Evolutionary conservation across 2,329 filamentous ascomycete genomes (phyloP).

Genomic region (Blastomyces parvus): DNA sequence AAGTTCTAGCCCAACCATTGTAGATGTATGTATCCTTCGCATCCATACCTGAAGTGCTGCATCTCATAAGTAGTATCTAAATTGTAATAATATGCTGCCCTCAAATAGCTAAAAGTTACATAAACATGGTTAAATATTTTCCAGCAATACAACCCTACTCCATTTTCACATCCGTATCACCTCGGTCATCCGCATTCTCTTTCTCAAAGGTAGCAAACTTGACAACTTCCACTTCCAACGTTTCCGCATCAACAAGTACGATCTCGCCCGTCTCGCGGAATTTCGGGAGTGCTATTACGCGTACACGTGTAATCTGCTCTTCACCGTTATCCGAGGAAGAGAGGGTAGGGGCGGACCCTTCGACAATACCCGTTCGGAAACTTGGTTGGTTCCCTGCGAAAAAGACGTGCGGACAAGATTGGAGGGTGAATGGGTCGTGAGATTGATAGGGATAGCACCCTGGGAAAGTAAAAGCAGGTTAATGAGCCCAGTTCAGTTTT

Average conservation of each 20-base stretch:
- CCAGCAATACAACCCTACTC: not conserved
- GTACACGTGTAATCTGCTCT: constrained; percentile 44
- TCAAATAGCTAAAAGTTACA: not conserved
- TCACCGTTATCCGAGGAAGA: constrained; percentile 25
- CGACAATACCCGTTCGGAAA: constrained; percentile 63
- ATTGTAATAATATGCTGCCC: not conserved
- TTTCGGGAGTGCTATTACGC: constrained; percentile 72
- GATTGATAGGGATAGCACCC: constrained; percentile 96
- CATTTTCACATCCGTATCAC: not conserved
- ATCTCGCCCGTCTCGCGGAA: constrained; percentile 72
- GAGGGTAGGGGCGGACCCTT: constrained; percentile 23
- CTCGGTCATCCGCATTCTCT: not conserved
- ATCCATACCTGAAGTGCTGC: not conserved
- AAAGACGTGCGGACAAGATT: constrained; percentile 78
- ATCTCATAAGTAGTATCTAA: not conserved
- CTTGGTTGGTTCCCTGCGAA: constrained; percentile 77
- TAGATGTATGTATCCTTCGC: not conserved
- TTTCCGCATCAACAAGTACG: constrained; percentile 76
- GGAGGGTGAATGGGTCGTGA: constrained; percentile 80
- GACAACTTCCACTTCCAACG: constrained; percentile 65
- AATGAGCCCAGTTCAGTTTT: constrained; percentile 12
- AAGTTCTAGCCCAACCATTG: not conserved
- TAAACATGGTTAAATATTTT: not conserved
- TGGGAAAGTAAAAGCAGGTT: constrained; percentile 27
- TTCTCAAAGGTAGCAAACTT: constrained; percentile 37